Conservation (phyloP, 129 eudicot genomes). For the Helianthus annuus region HanXRQr2.0-SUNRISE NC_035433.2:79266401-79266900, state of each 20-base stretch:
- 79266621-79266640: not conserved
- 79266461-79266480: not conserved
- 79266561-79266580: not conserved
- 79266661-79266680: not conserved
- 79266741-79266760: not conserved
- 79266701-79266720: not conserved
- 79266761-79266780: not conserved
- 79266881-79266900: not conserved
- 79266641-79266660: not conserved
- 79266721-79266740: not conserved
- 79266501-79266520: not conserved
- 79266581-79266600: not conserved
- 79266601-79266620: not conserved
- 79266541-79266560: not conserved
- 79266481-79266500: not conserved
- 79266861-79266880: not conserved
- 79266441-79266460: slow-evolving; percentile 9
- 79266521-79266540: not conserved
- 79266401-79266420: not conserved
- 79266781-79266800: not conserved
- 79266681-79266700: slow-evolving; percentile 1
- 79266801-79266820: slow-evolving; percentile 3
- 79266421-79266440: not conserved
- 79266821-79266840: not conserved
- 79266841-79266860: not conserved